phyloP scores from a whole-genome alignment of 768 basidiomycete genomes.

The Hygrophorus russula region DNA sequence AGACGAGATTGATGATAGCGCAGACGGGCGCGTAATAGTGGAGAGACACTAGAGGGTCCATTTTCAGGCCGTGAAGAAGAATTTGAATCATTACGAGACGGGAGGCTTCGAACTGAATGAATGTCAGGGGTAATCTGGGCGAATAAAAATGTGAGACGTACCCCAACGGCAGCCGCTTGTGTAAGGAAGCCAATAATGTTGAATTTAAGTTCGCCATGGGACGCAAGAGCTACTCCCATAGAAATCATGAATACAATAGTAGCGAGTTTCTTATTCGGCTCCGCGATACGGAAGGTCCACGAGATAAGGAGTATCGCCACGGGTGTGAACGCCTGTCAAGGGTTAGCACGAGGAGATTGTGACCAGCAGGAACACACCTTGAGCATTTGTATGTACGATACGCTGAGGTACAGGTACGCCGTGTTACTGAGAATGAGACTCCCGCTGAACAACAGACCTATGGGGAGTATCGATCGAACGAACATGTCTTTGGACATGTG shows the following conservation, averaged over 20 bases:
- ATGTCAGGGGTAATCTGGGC: not conserved
- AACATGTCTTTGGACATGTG: slow-evolving; percentile 74
- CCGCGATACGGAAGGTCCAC: slow-evolving; percentile 80
- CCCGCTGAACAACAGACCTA: slow-evolving; percentile 87
- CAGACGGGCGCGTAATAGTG: slow-evolving; percentile 98
- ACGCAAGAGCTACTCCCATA: slow-evolving; percentile 78
- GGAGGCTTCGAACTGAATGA: slow-evolving; percentile 73
- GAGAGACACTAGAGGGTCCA: slow-evolving; percentile 92
- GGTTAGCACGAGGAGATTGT: not conserved
- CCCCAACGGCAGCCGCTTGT: slow-evolving; percentile 78
- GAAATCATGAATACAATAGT: slow-evolving; percentile 89
- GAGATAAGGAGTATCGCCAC: slow-evolving; percentile 91
- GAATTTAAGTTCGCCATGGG: slow-evolving; percentile 81
- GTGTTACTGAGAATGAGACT: slow-evolving; percentile 86
- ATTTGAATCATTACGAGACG: slow-evolving; percentile 95
- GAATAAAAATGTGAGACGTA: slow-evolving; percentile 27
- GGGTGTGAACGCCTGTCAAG: slow-evolving; percentile 70
- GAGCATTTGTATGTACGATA: slow-evolving; percentile 96
- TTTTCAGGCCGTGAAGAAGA: slow-evolving; percentile 88
- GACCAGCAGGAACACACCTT: slow-evolving; percentile 37
- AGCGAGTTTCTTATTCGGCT: slow-evolving; percentile 71
- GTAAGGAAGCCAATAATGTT: slow-evolving; percentile 79
- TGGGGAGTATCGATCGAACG: slow-evolving; percentile 79
- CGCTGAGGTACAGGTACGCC: slow-evolving; percentile 84
- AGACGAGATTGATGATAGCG: slow-evolving; percentile 73